Percentiles rank a stretch among this genome's conserved stretches.
These are phyloP conservation scores for Gonium pectorale DNA, from an alignment of 139 green algal genomes.

Conservation along the genomic window DNA sequence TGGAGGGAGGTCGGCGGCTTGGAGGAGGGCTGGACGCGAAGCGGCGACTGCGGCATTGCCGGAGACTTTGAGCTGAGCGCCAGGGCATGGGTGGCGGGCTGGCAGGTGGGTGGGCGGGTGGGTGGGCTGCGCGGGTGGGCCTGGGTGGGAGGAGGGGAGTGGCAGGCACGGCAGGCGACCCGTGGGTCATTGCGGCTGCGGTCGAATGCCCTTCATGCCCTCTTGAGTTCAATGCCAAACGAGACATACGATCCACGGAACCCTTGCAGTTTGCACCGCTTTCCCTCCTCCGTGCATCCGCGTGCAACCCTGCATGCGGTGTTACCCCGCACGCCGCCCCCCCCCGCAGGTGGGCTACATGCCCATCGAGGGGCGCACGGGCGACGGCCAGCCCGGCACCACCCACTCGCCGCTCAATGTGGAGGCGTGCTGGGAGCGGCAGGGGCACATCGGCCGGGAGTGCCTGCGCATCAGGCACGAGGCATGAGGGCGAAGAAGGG, in stretches of 20 bases:
- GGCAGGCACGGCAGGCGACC: not conserved
- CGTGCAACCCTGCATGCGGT: not conserved
- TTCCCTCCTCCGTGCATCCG: not conserved
- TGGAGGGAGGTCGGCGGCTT: conserved; percentile 37
- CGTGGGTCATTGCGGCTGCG: not conserved
- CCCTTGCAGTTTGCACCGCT: not conserved
- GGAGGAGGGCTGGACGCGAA: conserved; percentile 40
- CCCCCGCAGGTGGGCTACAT: conserved; percentile 16
- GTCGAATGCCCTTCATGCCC: not conserved
- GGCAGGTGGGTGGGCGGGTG: not conserved
- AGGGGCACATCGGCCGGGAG: conserved; percentile 3
- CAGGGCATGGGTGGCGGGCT: conserved; percentile 23
- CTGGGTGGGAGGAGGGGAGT: not conserved
- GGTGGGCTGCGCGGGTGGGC: not conserved
- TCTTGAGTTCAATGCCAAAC: not conserved
- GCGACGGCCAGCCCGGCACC: not conserved
- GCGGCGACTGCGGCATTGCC: conserved; percentile 51
- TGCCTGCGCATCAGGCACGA: not conserved
- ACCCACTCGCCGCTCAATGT: not conserved
- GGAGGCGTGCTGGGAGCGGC: conserved; percentile 10
- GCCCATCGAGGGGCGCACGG: not conserved
- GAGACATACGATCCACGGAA: not conserved
- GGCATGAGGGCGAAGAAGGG: not conserved
- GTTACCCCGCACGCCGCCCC: not conserved
- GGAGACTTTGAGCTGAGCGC: conserved; percentile 37